Evolutionary conservation across 1,139 yeast species (phyloP).

Genomic region (Fermentozyma sake): DNA sequence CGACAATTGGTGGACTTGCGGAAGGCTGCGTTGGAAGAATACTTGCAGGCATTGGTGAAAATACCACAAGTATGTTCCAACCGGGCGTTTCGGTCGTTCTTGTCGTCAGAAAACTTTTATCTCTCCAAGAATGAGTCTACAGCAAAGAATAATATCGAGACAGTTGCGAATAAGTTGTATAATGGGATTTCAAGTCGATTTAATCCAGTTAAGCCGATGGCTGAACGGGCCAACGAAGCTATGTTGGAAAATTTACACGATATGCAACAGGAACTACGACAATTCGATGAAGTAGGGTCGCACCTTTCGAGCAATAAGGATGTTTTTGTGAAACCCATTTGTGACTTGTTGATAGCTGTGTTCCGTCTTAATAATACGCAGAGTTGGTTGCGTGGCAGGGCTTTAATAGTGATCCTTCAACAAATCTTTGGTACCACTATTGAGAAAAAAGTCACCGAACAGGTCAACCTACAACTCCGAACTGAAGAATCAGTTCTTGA

Average conservation of each 20-base stretch:
- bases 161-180: slow-evolving; percentile 41
- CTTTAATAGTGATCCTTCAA: slow-evolving; percentile 74
- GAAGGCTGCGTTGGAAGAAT: slow-evolving; percentile 55
- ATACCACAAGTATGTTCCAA: slow-evolving; percentile 72
- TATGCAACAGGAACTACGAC: slow-evolving; percentile 40
- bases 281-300: slow-evolving; percentile 33
- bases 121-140: slow-evolving; percentile 29
- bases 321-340: slow-evolving; percentile 71
- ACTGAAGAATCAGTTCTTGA: slow-evolving; percentile 50
- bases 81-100: slow-evolving; percentile 65
- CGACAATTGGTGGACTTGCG: slow-evolving; percentile 63
- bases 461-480: slow-evolving; percentile 26
- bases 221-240: slow-evolving; percentile 8
- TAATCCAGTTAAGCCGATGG: slow-evolving; percentile 3
- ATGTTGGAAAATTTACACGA: slow-evolving; percentile 32
- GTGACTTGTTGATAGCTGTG: slow-evolving; percentile 66
- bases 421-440: slow-evolving; percentile 86
- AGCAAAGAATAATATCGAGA: slow-evolving; percentile 21
- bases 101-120: slow-evolving; percentile 67
- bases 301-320: slow-evolving; percentile 13
- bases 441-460: slow-evolving; percentile 59
- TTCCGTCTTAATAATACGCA: slow-evolving; percentile 66
- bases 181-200: slow-evolving; percentile 37
- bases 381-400: slow-evolving; percentile 82
- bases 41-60: slow-evolving; percentile 52